Evolutionary conservation across 768 basidiomycete genomes (phyloP).

Genomic region (Psilocybe cyanescens): DNA sequence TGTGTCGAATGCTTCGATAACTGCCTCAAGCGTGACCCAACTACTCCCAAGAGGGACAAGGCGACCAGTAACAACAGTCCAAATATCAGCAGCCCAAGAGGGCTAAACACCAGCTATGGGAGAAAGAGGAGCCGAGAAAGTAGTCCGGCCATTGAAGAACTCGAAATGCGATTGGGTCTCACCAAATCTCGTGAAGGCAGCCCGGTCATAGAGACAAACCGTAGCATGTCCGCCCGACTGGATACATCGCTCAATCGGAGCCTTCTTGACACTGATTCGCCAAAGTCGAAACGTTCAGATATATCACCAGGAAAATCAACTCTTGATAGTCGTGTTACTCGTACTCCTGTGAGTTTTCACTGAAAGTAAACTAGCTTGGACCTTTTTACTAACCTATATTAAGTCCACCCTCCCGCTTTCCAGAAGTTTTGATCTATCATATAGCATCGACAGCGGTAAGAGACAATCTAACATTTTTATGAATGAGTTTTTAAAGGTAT

Average conservation of each 20-base stretch:
- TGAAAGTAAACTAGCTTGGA: not conserved
- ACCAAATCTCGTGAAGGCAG: slow-evolving; percentile 5
- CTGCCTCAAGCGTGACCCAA: slow-evolving; percentile 60
- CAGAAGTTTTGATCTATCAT: not conserved
- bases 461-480: not conserved
- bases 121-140: slow-evolving; percentile 55
- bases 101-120: slow-evolving; percentile 40
- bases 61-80: slow-evolving; percentile 33
- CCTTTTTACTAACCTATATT: not conserved
- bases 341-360: not conserved
- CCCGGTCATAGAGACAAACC: not conserved
- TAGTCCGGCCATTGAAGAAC: slow-evolving; percentile 58
- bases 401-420: not conserved
- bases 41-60: slow-evolving; percentile 45
- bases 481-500: not conserved
- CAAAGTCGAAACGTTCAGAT: not conserved
- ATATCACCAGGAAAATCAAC: not conserved
- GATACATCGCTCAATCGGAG: not conserved
- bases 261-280: not conserved
- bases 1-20: slow-evolving; percentile 83
- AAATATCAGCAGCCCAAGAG: slow-evolving; percentile 45
- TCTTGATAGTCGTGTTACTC: not conserved
- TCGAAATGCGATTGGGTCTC: slow-evolving; percentile 27
- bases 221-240: not conserved
- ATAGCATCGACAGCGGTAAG: not conserved